A percentile compares a stretch with the other conserved stretches of the same genome.
These are phyloP conservation scores for Pichia exigua DNA, from an alignment of 805 yeast genomes.

Conservation along the genomic window DNA sequence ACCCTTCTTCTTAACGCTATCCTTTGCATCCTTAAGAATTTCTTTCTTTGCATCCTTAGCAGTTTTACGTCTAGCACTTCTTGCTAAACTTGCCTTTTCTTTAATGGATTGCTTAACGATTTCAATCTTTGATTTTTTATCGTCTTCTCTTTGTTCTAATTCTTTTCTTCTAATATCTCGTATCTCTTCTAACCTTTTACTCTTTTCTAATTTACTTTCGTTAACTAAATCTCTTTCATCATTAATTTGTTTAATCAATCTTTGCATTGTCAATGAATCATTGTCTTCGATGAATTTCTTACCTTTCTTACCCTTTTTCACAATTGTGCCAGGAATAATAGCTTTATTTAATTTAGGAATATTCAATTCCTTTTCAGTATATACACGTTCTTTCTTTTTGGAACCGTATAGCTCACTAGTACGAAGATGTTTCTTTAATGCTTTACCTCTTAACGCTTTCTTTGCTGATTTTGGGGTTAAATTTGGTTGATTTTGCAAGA, in stretches of 20 bases:
- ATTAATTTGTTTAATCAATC: conserved; percentile 74
- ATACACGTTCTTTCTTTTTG: conserved; percentile 45
- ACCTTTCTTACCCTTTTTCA: conserved; percentile 73
- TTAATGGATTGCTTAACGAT: conserved; percentile 71
- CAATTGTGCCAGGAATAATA: conserved; percentile 72
- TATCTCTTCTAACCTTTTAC: conserved; percentile 81
- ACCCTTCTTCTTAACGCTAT: conserved; percentile 31
- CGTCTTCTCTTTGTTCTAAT: conserved; percentile 74
- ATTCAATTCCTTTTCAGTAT: conserved; percentile 70
- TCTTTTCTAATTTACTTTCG: conserved; percentile 85
- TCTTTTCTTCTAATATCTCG: conserved; percentile 83
- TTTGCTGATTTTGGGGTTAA: conserved; percentile 51
- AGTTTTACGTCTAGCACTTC: conserved; percentile 58
- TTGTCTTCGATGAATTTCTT: conserved; percentile 69
- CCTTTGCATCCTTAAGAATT: conserved; percentile 16
- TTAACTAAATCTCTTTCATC: conserved; percentile 70
- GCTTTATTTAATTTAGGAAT: conserved; percentile 79
- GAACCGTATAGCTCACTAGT: conserved; percentile 62
- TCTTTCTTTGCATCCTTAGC: conserved; percentile 27
- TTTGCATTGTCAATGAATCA: conserved; percentile 51
- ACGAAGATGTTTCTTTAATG: conserved; percentile 60
- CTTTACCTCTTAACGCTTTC: conserved; percentile 39
- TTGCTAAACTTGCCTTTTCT: conserved; percentile 62
- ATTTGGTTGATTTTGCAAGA: conserved; percentile 50
- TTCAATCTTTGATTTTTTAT: conserved; percentile 60